phyloP scores from a whole-genome alignment of 805 yeast species.

The Torulaspora maleeae region DNA sequence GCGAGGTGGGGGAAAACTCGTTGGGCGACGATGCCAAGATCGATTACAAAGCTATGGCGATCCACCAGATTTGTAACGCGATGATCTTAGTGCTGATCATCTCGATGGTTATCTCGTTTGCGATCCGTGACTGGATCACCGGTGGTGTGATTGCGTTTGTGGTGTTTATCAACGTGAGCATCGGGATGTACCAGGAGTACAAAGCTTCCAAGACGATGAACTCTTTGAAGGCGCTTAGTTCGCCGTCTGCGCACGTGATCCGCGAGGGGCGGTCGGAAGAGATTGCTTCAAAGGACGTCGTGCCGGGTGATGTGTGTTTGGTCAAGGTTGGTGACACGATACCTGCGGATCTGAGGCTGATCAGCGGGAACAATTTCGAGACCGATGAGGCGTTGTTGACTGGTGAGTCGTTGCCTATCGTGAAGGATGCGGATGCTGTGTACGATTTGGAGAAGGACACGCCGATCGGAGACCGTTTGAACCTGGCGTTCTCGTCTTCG shows the following conservation, averaged over 20 bases:
- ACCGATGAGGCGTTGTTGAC: constrained; percentile 93
- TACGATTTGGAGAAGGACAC: constrained; percentile 30
- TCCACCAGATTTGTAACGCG: constrained; percentile 87
- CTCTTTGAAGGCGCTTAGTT: constrained; percentile 86
- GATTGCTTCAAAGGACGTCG: constrained; percentile 76
- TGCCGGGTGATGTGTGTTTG: constrained; percentile 91
- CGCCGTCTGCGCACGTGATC: constrained; percentile 87
- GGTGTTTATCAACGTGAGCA: constrained; percentile 83
- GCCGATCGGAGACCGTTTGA: constrained; percentile 63
- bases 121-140: constrained; percentile 92
- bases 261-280: constrained; percentile 70
- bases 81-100: constrained; percentile 82
- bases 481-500: constrained; percentile 93
- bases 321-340: constrained; percentile 90
- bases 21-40: constrained; percentile 75
- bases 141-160: constrained; percentile 90
- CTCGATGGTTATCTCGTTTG: constrained; percentile 77
- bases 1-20: constrained; percentile 74
- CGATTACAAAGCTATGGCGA: constrained; percentile 60
- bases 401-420: constrained; percentile 88
- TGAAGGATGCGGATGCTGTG: constrained; percentile 50
- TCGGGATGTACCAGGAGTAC: constrained; percentile 94
- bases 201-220: constrained; percentile 91
- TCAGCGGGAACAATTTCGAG: constrained; percentile 68
- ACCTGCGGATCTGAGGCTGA: constrained; percentile 88